A percentile compares a stretch with the other conserved stretches of the same genome.
These are phyloP conservation scores for Phytophthora pinifolia DNA, from an alignment of 352 stramenopile species.

Conservation along the genomic window DNA sequence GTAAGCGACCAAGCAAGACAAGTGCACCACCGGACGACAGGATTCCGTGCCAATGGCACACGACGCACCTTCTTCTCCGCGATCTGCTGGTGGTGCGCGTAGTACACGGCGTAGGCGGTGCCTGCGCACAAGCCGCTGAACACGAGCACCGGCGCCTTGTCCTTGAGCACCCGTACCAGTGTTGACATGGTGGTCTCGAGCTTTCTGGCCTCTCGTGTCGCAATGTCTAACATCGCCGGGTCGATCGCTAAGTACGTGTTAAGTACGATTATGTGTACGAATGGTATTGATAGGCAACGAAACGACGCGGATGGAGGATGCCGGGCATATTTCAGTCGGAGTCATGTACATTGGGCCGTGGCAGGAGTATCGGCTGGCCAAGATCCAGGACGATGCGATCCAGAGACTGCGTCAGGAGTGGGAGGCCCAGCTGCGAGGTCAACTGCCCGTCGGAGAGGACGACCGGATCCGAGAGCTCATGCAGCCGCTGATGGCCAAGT, in stretches of 20 bases:
- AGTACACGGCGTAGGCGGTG: constrained; percentile 65
- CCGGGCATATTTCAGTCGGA: background rate
- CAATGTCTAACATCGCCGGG: constrained; percentile 2
- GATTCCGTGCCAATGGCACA: background rate
- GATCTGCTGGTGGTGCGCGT: constrained; percentile 77
- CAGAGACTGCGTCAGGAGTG: constrained; percentile 66
- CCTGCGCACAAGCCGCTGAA: constrained; percentile 44
- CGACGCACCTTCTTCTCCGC: constrained; percentile 67
- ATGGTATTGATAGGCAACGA: constrained; percentile 29
- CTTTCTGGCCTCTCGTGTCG: constrained; percentile 8
- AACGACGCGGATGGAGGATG: background rate
- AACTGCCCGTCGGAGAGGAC: constrained; percentile 53
- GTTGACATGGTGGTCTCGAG: constrained; percentile 7
- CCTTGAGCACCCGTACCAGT: constrained; percentile 27
- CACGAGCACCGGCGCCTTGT: constrained; percentile 55
- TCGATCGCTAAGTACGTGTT: constrained; percentile 27
- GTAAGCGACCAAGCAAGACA: constrained; percentile 3
- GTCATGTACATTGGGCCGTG: constrained; percentile 85
- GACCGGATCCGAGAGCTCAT: constrained; percentile 72
- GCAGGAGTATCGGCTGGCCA: constrained; percentile 84
- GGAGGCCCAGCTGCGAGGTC: constrained; percentile 55
- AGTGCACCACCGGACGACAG: constrained; percentile 3
- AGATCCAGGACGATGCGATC: constrained; percentile 81
- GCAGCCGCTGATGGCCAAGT: constrained; percentile 70
- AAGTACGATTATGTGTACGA: constrained; percentile 8